phyloP scores from a whole-genome alignment of 352 stramenopile species.

The Phytophthora podocarpi region DNA sequence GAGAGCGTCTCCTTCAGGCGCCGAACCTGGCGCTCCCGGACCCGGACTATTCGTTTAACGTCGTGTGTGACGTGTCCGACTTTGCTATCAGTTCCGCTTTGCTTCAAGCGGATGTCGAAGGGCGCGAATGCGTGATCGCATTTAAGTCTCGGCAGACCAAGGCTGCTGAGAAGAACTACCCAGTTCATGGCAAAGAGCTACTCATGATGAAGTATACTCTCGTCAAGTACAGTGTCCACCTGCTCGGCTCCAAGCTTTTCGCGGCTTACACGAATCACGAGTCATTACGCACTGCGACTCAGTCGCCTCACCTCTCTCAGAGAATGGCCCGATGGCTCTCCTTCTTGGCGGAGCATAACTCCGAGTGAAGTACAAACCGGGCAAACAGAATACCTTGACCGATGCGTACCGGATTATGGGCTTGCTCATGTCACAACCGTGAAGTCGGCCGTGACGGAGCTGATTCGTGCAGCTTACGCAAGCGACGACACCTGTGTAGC shows the following conservation, averaged over 20 bases:
- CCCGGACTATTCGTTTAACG: too few species aligned
- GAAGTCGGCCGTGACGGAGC: background rate
- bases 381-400: slow-evolving; percentile 16
- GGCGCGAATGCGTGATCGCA: background rate
- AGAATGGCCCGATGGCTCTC: slow-evolving; percentile 16
- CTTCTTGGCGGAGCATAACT: slow-evolving; percentile 42
- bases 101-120: background rate
- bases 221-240: too few species aligned
- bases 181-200: background rate
- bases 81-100: too few species aligned
- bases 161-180: background rate
- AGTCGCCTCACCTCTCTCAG: slow-evolving; percentile 13
- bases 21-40: too few species aligned
- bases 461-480: background rate
- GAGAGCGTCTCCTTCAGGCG: too few species aligned
- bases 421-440: background rate
- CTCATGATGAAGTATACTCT: background rate
- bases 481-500: background rate
- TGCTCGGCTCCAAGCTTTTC: too few species aligned
- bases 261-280: too few species aligned
- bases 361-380: slow-evolving; percentile 39
- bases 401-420: slow-evolving; percentile 7
- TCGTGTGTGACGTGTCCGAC: too few species aligned
- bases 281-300: too few species aligned
- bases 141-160: background rate